Percentiles rank a stretch among this genome's conserved stretches.
phyloP scores from a whole-genome alignment of 495 filamentous ascomycete species.

The Talaromyces nanjingensis region DNA sequence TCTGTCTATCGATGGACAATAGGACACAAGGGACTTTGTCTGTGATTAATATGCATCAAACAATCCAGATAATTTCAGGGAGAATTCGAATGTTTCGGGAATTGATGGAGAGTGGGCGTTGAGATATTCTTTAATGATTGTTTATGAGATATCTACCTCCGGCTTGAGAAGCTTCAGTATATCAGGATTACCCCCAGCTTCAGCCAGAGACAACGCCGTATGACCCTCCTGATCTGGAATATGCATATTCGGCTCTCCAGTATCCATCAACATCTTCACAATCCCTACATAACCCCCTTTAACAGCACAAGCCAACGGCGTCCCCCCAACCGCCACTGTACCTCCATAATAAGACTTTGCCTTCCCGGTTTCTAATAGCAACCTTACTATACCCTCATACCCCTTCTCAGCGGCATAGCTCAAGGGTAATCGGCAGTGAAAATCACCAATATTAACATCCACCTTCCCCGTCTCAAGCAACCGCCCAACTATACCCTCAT shows the following conservation, averaged over 20 bases:
- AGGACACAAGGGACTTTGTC: too few species aligned
- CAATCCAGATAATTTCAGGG: too few species aligned
- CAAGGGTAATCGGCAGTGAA: too few species aligned
- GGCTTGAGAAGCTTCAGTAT: background rate
- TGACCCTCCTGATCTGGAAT: background rate
- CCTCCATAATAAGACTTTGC: background rate
- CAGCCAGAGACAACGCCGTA: background rate
- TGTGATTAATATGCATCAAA: too few species aligned
- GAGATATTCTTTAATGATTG: too few species aligned
- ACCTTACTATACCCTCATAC: background rate
- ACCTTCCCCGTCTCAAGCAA: too few species aligned
- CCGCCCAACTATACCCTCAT: too few species aligned
- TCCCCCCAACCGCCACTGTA: background rate
- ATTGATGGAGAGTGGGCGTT: too few species aligned
- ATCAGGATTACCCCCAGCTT: background rate
- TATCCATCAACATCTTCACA: background rate
- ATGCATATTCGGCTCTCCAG: background rate
- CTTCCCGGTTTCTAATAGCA: background rate
- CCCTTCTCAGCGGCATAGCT: too few species aligned
- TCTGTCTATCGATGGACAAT: too few species aligned
- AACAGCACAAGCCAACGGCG: background rate
- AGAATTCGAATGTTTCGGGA: too few species aligned
- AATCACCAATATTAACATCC: too few species aligned
- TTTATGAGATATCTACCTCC: background rate
- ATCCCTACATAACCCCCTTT: background rate